phyloP scores from a whole-genome alignment of 257 asterid species.

The Jaltomata sinuosa region DNA sequence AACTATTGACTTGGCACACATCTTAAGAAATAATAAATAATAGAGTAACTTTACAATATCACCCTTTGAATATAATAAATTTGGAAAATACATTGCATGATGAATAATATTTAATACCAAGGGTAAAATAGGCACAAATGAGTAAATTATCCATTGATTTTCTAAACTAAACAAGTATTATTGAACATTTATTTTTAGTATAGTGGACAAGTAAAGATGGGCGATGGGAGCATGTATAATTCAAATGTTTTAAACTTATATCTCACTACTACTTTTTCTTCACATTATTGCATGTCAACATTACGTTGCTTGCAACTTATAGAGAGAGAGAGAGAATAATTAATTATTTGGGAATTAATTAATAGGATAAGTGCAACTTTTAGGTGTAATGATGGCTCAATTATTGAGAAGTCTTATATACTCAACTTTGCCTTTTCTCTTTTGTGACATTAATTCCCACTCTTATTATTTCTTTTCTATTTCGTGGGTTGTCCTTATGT shows the following conservation, averaged over 20 bases:
- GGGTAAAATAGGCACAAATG: too few relatives aligned
- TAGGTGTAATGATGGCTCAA: conserved; percentile 75
- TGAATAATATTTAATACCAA: too few relatives aligned
- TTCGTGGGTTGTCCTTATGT: conserved; percentile 47
- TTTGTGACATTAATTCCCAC: conserved; percentile 56
- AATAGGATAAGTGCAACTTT: conserved; percentile 27
- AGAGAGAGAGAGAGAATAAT: neutral
- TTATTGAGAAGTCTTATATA: conserved; percentile 41
- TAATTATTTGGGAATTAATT: neutral
- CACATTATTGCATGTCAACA: conserved; percentile 1
- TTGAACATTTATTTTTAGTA: too few relatives aligned
- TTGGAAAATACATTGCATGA: too few relatives aligned
- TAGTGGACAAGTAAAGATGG: too few relatives aligned
- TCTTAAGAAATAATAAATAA: too few relatives aligned
- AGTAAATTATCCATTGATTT: too few relatives aligned
- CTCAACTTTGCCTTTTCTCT: conserved; percentile 15
- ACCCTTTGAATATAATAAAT: too few relatives aligned
- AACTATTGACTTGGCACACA: too few relatives aligned
- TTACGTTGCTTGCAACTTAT: neutral
- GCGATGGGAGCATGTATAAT: neutral
- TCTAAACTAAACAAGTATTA: too few relatives aligned
- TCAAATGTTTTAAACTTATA: neutral
- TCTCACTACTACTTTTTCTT: neutral
- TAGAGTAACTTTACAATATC: too few relatives aligned
- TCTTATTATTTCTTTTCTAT: conserved; percentile 25